Conservation (phyloP, 805 yeast species). For the Ogataea paradorogensis region DNA sequence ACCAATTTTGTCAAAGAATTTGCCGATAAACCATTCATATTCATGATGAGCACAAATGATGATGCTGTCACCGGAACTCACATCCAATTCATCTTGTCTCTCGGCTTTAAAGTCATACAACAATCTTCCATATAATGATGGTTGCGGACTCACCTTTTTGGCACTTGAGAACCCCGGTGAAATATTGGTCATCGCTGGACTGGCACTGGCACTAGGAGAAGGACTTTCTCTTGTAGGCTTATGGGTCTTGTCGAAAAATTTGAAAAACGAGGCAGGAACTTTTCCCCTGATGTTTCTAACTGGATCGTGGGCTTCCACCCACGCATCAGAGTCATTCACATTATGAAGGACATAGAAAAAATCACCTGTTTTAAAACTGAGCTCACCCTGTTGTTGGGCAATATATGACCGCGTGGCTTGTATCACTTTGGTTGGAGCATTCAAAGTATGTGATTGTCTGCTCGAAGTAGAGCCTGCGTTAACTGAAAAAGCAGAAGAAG, state of each 20-base stretch:
- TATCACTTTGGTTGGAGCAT: conserved; percentile 78
- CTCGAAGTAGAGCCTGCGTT: conserved; percentile 5
- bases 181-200: conserved; percentile 17
- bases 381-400: conserved; percentile 79
- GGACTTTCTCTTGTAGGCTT: conserved; percentile 33
- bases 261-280: conserved; percentile 85
- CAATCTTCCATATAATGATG: conserved; percentile 72
- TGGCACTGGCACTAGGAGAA: conserved; percentile 20
- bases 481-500: conserved; percentile 16
- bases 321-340: conserved; percentile 43
- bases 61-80: conserved; percentile 80
- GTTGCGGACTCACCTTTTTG: conserved; percentile 22
- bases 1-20: conserved; percentile 90
- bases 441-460: conserved; percentile 16
- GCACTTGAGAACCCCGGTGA: conserved; percentile 34
- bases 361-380: conserved; percentile 77
- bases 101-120: conserved; percentile 86
- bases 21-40: conserved; percentile 96
- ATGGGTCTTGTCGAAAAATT: conserved; percentile 61
- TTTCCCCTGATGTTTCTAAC: conserved; percentile 71
- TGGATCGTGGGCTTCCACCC: conserved; percentile 91
- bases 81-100: conserved; percentile 78
- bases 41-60: conserved; percentile 95
- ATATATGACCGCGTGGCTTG: conserved; percentile 75
- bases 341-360: conserved; percentile 77